These are phyloP conservation scores for Neofusicoccum ribis DNA, from an alignment of 2,329 filamentous ascomycete species.

Conservation along the genomic window DNA sequence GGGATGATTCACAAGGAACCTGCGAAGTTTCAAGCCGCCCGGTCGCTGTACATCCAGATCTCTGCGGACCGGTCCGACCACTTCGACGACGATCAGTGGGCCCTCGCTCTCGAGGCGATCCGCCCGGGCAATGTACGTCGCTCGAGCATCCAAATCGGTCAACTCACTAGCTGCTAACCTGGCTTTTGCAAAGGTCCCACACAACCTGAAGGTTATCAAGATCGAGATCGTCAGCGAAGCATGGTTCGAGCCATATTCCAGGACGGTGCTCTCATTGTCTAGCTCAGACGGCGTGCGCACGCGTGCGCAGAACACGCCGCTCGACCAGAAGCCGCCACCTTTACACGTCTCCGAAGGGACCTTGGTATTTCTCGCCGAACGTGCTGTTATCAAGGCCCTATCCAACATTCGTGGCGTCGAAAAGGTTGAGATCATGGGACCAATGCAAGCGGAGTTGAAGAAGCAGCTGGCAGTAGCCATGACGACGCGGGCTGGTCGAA, in stretches of 20 bases:
- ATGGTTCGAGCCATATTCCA: conserved; percentile 21
- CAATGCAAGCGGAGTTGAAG: background rate
- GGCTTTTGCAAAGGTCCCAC: background rate
- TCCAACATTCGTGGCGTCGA: conserved; percentile 25
- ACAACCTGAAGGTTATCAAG: conserved; percentile 4
- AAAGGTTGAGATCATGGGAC: conserved; percentile 20
- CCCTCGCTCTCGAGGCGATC: conserved; percentile 22
- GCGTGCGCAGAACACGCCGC: background rate
- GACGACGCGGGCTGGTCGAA: background rate
- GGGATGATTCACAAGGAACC: background rate
- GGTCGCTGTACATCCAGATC: conserved; percentile 21
- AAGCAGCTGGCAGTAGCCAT: conserved; percentile 5
- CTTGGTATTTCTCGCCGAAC: conserved; percentile 21
- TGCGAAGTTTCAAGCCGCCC: background rate
- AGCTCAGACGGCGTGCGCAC: background rate
- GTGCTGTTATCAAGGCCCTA: conserved; percentile 23
- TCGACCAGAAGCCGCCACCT: background rate
- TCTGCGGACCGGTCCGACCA: conserved; percentile 21
- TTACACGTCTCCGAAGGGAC: background rate
- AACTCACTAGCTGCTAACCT: background rate
- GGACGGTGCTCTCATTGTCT: conserved; percentile 19
- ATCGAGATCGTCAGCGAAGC: background rate
- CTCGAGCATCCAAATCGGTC: background rate
- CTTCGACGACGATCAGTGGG: conserved; percentile 22
- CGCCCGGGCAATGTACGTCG: conserved; percentile 18